Conservation (phyloP, 345 rosid species). For the Leavenworthia alabamica region DNA sequence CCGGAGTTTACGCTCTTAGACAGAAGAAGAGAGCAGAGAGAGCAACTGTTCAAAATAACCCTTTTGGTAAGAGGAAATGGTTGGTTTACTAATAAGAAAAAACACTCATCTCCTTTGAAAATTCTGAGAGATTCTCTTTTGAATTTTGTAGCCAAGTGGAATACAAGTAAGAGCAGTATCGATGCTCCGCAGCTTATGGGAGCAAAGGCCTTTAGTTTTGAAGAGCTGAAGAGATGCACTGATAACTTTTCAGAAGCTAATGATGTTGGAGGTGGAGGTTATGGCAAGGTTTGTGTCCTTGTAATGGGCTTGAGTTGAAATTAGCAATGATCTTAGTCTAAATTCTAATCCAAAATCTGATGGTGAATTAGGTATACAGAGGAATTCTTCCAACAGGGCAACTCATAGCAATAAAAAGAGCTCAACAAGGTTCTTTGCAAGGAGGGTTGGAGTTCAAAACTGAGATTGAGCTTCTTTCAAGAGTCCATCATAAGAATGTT, state of each 20-base stretch:
- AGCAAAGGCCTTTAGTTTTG: constrained; percentile 63
- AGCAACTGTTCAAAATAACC: neutral
- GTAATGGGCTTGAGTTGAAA: neutral
- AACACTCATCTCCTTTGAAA: no score
- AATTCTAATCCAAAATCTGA: neutral
- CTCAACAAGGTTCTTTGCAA: constrained; percentile 64
- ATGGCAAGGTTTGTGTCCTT: constrained; percentile 59
- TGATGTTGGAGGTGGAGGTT: constrained; percentile 79
- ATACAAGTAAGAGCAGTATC: constrained; percentile 44
- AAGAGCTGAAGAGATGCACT: constrained; percentile 64
- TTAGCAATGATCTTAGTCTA: neutral
- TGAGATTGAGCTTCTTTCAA: constrained; percentile 74
- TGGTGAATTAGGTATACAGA: constrained; percentile 53
- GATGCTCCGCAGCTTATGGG: constrained; percentile 69
- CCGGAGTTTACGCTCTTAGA: neutral
- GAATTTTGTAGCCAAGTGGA: constrained; percentile 63
- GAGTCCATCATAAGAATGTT: constrained; percentile 68
- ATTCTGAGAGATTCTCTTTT: neutral
- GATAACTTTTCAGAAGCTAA: constrained; percentile 64
- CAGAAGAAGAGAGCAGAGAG: neutral
- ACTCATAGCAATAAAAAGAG: constrained; percentile 56
- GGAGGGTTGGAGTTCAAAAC: constrained; percentile 63
- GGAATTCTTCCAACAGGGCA: constrained; percentile 48
- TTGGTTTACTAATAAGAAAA: no score
- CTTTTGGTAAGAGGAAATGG: neutral